These are phyloP conservation scores for Ceratobasidium sp. DNA, from an alignment of 1,284 basidiomycete species.

Conservation along the genomic window DNA sequence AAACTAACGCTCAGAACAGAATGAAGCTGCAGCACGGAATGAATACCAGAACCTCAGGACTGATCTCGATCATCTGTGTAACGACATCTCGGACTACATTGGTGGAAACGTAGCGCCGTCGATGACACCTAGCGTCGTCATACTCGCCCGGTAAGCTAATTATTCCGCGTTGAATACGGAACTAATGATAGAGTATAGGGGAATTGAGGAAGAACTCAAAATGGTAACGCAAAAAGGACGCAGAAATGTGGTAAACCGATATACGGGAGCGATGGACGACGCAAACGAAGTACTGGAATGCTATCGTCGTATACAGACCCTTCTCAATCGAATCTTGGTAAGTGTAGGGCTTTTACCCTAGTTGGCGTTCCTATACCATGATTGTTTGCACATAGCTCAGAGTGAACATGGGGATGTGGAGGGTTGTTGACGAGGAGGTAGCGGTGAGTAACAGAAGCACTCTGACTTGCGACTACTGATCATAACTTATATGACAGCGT, in stretches of 20 bases:
- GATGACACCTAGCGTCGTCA: too few relatives aligned
- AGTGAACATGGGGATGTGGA: neutral
- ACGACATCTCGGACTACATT: too few relatives aligned
- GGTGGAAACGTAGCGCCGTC: too few relatives aligned
- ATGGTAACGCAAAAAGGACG: neutral
- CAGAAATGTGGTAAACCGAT: neutral
- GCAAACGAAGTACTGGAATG: neutral
- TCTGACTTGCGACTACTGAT: neutral
- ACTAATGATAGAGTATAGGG: neutral
- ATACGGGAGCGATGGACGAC: neutral
- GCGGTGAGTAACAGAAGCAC: neutral
- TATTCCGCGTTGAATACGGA: neutral
- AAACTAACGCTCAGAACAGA: neutral
- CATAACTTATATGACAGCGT: too few relatives aligned
- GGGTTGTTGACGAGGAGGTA: constrained; percentile 9
- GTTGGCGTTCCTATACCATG: too few relatives aligned
- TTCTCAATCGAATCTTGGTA: neutral
- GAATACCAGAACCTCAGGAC: too few relatives aligned
- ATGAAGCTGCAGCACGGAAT: neutral
- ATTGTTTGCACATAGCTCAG: neutral
- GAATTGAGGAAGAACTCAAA: neutral
- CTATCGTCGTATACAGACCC: neutral
- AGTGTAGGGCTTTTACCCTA: neutral
- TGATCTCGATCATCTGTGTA: too few relatives aligned
- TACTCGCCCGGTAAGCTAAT: neutral